Evolutionary conservation across 139 green algal genomes (phyloP), one percentile per base, ranked within the genome.

Genomic region (Coelastrella sp.): DNA sequence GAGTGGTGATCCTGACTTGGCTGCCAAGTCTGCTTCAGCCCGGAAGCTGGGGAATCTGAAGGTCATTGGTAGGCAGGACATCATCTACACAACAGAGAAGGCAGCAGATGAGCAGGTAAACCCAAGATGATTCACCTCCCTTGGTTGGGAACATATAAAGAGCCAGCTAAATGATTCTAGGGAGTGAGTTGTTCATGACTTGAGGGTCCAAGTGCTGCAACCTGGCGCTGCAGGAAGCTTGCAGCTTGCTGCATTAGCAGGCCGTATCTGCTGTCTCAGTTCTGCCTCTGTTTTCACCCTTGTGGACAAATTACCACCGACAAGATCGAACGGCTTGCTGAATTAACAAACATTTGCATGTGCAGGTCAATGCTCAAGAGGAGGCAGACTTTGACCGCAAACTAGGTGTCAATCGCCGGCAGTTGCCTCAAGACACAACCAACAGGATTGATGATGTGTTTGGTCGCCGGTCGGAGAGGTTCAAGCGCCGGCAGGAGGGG

Each of bases 81-180:
- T 93, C 0, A 22, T 93, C 4, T 93, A 92, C 78, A 88, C 90
- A 56, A 93, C 88, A 70, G 91, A 87, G n/a, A 83, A 82, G 56
- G 88, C 61, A 24, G 72, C 73, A 22, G 79, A 25, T 27, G 78
- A 70, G 79, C 91, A 93, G 88, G 74, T 81, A 57, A 78, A 27
- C 17, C 63, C 63, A 70, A 17, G 63, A 70, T 22, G 6, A 3
- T 70, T 6, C 6, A 9, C 63, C 15, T 4, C 12, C 63, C 63
- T 70, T 22, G 63, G 12, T 22, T 70, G 12, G 15, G 15, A 17
- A 14, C 12, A 17, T 70, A 4, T 17, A 9, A 6, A 70, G 1
- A 70, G 63, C 12, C 12, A 70, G 63, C 63, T 22, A 4, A 70
- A 70, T 3, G 12, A n/a, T 22, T 70, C 15, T 14, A 6, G 12